Percentiles rank a stretch among this genome's conserved stretches.
phyloP scores from a whole-genome alignment of 176 grass and related monocot genomes.

The Luzula sylvatica region DNA sequence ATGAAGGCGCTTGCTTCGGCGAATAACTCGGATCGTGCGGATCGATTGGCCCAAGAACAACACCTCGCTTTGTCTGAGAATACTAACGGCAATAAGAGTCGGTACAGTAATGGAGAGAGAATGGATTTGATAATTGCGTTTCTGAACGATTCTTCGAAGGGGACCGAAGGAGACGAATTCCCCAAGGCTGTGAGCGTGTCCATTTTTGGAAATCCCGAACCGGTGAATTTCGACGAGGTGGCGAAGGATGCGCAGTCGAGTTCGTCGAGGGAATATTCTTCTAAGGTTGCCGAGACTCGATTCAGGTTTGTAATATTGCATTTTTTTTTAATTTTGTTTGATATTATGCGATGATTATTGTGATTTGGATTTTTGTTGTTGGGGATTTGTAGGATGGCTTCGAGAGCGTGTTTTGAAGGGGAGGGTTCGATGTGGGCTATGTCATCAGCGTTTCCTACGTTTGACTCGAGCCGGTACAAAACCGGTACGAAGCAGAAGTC shows the following conservation, averaged over 20 bases:
- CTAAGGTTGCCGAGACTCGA: conserved; percentile 49
- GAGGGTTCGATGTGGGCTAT: conserved; percentile 72
- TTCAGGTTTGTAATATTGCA: conserved; percentile 48
- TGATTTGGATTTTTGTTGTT: conserved; percentile 18
- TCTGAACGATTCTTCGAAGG: conserved; percentile 20
- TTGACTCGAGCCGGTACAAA: conserved; percentile 33
- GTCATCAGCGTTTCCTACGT: conserved; percentile 51
- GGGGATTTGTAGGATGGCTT: conserved; percentile 49
- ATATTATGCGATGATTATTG: background rate
- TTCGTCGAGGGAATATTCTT: conserved; percentile 32
- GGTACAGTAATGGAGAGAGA: conserved; percentile 1
- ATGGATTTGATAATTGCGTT: conserved; percentile 75
- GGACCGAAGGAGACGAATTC: conserved; percentile 35
- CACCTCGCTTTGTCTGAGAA: conserved; percentile 25
- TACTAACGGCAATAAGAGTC: conserved; percentile 8
- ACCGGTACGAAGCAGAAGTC: conserved; percentile 36
- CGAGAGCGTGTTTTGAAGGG: conserved; percentile 74
- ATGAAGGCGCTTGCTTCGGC: conserved; percentile 49
- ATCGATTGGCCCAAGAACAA: conserved; percentile 19
- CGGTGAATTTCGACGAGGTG: conserved; percentile 6
- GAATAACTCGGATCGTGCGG: conserved; percentile 28
- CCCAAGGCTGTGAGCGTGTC: conserved; percentile 54
- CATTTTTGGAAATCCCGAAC: conserved; percentile 33
- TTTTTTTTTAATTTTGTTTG: conserved; percentile 2
- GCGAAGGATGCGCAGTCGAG: conserved; percentile 14